Conservation (phyloP, 176 grass and related monocot species). For the Thinopyrum elongatum region DNA sequence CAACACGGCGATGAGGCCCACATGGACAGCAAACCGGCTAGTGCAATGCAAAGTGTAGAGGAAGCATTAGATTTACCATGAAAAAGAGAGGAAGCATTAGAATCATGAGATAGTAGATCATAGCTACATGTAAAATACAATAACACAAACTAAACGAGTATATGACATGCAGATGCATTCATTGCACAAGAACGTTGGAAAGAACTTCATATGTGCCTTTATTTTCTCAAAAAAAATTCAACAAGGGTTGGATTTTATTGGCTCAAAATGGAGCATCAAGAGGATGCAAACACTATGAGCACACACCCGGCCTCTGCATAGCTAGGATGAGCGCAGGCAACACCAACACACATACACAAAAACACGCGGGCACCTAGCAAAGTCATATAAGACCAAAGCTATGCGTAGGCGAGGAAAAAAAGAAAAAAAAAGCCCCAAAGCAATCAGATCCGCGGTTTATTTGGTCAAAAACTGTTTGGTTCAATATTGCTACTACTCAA, state of each 20-base stretch:
- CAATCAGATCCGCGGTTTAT: neutral
- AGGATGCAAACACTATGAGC: too few relatives aligned
- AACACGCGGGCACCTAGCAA: too few relatives aligned
- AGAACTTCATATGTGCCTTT: slow-evolving; percentile 1
- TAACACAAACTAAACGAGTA: slow-evolving; percentile 1
- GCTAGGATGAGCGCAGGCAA: too few relatives aligned
- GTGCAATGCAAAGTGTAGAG: neutral
- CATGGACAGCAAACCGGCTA: slow-evolving; percentile 91
- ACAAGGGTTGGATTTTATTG: too few relatives aligned
- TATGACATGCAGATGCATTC: neutral
- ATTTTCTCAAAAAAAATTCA: neutral
- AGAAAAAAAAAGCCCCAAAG: too few relatives aligned
- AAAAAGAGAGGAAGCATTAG: neutral
- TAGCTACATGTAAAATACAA: slow-evolving; percentile 15
- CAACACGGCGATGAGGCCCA: slow-evolving; percentile 54
- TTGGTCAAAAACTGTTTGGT: neutral
- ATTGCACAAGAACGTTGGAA: neutral
- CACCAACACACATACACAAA: too few relatives aligned
- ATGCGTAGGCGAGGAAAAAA: too few relatives aligned
- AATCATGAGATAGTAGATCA: slow-evolving; percentile 10
- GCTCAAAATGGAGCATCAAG: too few relatives aligned
- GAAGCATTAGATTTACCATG: slow-evolving; percentile 4
- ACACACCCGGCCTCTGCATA: too few relatives aligned
- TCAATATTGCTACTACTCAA: neutral
- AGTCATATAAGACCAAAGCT: too few relatives aligned